phyloP scores from a whole-genome alignment of 2,329 filamentous ascomycete genomes.

The Huntiella abstrusa region DNA sequence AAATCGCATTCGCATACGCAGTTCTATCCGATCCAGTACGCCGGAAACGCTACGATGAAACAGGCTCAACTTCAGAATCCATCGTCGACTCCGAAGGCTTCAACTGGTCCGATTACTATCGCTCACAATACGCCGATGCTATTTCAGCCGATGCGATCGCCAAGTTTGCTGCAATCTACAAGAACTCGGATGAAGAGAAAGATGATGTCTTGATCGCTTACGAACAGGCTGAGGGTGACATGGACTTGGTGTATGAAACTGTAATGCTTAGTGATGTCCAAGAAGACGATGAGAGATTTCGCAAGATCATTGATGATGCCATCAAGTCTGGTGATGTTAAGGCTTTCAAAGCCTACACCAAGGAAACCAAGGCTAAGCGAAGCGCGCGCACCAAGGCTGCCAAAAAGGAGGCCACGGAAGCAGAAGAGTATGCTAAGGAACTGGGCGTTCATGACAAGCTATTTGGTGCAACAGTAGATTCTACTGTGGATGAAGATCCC shows the following conservation, averaged over 20 bases:
- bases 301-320: conserved; percentile 60
- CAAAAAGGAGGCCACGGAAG: conserved; percentile 49
- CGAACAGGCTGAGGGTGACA: conserved; percentile 49
- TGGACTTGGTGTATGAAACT: conserved; percentile 58
- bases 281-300: conserved; percentile 72
- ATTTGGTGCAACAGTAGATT: conserved; percentile 25
- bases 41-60: conserved; percentile 73
- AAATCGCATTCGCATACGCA: conserved; percentile 83
- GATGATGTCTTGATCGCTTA: conserved; percentile 62
- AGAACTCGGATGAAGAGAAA: conserved; percentile 69
- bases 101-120: conserved; percentile 80
- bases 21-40: conserved; percentile 69
- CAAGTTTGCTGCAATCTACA: conserved; percentile 60
- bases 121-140: conserved; percentile 60
- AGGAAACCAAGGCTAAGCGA: conserved; percentile 50
- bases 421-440: conserved; percentile 56
- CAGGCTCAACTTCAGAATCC: conserved; percentile 72
- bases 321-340: conserved; percentile 52
- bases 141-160: conserved; percentile 58
- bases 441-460: conserved; percentile 55
- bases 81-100: conserved; percentile 65
- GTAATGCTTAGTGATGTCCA: conserved; percentile 77
- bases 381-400: conserved; percentile 41
- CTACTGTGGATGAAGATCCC: conserved; percentile 16
- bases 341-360: conserved; percentile 47